Evolutionary conservation across 2,329 filamentous ascomycete species (phyloP).

Genomic region (Amauroascus niger): DNA sequence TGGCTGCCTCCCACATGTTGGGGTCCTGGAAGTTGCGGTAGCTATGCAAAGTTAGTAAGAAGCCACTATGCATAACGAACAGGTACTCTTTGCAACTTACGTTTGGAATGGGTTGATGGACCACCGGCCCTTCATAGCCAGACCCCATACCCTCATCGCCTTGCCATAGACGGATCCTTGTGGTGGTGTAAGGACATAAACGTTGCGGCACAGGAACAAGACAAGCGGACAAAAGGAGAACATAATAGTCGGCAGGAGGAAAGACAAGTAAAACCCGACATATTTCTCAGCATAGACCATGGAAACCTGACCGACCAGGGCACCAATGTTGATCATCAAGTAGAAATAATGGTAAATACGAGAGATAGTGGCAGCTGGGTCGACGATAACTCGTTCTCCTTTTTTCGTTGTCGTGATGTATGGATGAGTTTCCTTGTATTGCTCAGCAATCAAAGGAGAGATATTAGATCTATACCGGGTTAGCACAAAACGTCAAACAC

Average conservation of each 20-base stretch:
- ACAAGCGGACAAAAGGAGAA: constrained; percentile 55
- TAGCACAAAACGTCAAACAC: background rate
- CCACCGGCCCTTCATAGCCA: constrained; percentile 56
- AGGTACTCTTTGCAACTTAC: constrained; percentile 27
- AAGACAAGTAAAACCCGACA: constrained; percentile 65
- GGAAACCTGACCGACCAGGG: constrained; percentile 50
- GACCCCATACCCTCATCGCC: constrained; percentile 51
- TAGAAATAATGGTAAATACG: constrained; percentile 64
- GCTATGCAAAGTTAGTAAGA: constrained; percentile 1
- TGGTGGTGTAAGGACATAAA: constrained; percentile 55
- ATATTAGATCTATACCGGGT: constrained; percentile 49
- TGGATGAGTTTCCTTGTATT: constrained; percentile 52
- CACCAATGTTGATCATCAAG: constrained; percentile 59
- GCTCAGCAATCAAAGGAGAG: constrained; percentile 60
- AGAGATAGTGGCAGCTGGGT: constrained; percentile 58
- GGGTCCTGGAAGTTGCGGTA: constrained; percentile 44
- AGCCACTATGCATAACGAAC: background rate
- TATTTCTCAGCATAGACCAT: constrained; percentile 70
- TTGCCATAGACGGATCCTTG: constrained; percentile 63
- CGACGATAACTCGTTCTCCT: constrained; percentile 60
- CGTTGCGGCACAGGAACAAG: constrained; percentile 50
- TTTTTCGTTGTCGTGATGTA: constrained; percentile 46
- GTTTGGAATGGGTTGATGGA: constrained; percentile 52
- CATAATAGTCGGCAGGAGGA: constrained; percentile 55
- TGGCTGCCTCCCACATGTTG: constrained; percentile 57